A percentile compares a stretch with the other conserved stretches of the same genome.
Conservation (phyloP, 768 basidiomycete species). For the Cystofilobasidium capitatum region DNA sequence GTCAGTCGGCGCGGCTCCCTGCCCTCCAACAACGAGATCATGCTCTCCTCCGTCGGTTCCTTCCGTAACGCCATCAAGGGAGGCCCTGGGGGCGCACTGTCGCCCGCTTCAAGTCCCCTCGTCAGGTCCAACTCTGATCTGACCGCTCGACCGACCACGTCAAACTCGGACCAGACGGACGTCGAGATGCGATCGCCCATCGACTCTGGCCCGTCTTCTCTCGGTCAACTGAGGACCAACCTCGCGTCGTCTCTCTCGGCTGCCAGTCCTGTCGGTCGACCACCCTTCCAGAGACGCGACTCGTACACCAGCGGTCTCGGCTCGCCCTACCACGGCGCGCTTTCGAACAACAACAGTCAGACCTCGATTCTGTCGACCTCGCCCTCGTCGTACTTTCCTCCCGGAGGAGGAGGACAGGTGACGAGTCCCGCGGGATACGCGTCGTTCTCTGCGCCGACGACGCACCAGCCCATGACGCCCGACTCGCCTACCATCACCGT, state of each 20-base stretch:
- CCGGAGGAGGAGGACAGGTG: too few relatives aligned
- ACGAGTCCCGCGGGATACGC: too few relatives aligned
- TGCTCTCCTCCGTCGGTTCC: not conserved
- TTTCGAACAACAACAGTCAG: too few relatives aligned
- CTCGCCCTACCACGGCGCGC: too few relatives aligned
- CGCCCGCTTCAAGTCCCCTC: not conserved
- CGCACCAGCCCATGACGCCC: not conserved
- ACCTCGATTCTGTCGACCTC: not conserved
- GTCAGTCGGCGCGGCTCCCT: constrained; percentile 9
- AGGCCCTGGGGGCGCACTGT: not conserved
- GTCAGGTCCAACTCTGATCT: not conserved
- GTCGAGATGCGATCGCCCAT: not conserved
- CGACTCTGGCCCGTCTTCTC: too few relatives aligned
- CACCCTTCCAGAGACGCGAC: not conserved
- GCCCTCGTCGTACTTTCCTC: not conserved
- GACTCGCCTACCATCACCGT: not conserved
- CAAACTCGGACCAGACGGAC: not conserved
- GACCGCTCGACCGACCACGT: constrained; percentile 4
- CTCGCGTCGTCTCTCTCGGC: not conserved
- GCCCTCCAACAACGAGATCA: not conserved
- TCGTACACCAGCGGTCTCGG: not conserved
- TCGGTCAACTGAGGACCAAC: not conserved
- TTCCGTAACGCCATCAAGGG: not conserved
- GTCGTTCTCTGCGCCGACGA: not conserved
- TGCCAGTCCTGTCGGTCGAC: not conserved